Evolutionary conservation across 331 rosid species (phyloP).

Genomic region (Saraca asoca): DNA sequence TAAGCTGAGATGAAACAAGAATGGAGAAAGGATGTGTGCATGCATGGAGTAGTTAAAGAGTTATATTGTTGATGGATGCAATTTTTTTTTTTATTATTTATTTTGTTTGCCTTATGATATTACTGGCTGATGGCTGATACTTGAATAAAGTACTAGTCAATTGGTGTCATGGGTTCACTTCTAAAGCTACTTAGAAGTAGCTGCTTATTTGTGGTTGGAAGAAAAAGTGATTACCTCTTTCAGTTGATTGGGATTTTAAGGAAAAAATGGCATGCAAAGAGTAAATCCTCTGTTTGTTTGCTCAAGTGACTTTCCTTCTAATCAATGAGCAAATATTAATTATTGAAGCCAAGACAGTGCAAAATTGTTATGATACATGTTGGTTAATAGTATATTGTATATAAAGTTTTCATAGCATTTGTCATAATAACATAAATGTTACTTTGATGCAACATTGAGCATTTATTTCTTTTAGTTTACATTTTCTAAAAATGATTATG

Average conservation of each 20-base stretch:
- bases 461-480: constrained; percentile 35
- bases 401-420: constrained; percentile 20
- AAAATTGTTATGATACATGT: constrained; percentile 6
- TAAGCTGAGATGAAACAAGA: constrained; percentile 35
- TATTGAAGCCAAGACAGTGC: constrained; percentile 23
- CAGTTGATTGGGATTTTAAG: not conserved
- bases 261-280: constrained; percentile 1
- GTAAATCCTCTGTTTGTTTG: constrained; percentile 4
- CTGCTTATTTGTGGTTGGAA: constrained; percentile 13
- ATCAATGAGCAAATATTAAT: constrained; percentile 20
- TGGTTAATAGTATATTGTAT: constrained; percentile 1
- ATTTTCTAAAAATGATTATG: constrained; percentile 19
- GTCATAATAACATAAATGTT: constrained; percentile 4
- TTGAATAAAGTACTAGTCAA: not conserved
- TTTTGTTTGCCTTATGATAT: constrained; percentile 8
- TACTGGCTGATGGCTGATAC: constrained; percentile 24
- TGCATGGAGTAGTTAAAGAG: constrained; percentile 24
- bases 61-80: constrained; percentile 24
- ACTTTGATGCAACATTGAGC: constrained; percentile 6
- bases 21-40: constrained; percentile 24
- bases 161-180: constrained; percentile 1
- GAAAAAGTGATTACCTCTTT: constrained; percentile 22
- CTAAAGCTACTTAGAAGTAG: constrained; percentile 6
- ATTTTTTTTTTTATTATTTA: constrained; percentile 17
- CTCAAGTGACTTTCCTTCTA: constrained; percentile 1